Percentiles rank a stretch among this genome's conserved stretches.
Conservation (phyloP, 306 rosid genomes). For the Malus asiatica region DNA sequence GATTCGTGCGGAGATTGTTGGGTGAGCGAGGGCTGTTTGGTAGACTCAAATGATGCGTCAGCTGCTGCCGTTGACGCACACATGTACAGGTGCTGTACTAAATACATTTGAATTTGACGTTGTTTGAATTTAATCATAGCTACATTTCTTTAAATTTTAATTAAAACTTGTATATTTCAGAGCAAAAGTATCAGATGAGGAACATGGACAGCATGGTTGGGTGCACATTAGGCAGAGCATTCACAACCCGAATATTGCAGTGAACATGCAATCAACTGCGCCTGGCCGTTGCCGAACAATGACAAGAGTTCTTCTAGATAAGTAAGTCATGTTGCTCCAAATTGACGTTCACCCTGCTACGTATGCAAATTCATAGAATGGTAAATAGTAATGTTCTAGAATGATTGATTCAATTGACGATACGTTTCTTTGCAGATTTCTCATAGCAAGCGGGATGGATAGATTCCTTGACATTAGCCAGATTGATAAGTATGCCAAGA, state of each 20-base stretch:
- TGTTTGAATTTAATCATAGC: neutral
- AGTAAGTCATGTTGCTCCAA: conserved; percentile 29
- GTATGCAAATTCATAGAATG: neutral
- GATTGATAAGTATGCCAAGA: conserved; percentile 36
- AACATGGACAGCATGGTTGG: conserved; percentile 71
- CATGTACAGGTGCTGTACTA: conserved; percentile 58
- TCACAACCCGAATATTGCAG: conserved; percentile 85
- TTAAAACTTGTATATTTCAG: conserved; percentile 19
- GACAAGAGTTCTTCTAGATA: conserved; percentile 56
- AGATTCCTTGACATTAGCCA: conserved; percentile 47
- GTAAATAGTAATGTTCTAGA: neutral
- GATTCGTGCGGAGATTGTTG: conserved; percentile 90
- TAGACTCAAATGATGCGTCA: conserved; percentile 54
- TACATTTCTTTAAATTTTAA: neutral
- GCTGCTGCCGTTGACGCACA: conserved; percentile 68
- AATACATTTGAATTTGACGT: neutral
- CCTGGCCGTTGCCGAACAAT: conserved; percentile 63
- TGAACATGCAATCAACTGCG: conserved; percentile 65
- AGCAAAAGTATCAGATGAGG: conserved; percentile 55
- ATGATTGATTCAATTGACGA: neutral
- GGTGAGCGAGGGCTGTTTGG: conserved; percentile 91
- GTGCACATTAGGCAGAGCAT: conserved; percentile 75
- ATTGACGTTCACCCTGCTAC: neutral
- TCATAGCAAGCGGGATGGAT: conserved; percentile 47
- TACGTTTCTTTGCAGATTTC: conserved; percentile 38